Evolutionary conservation across 75 land plant genomes (phyloP).

Genomic region (Chamaecyparis obtusa): DNA sequence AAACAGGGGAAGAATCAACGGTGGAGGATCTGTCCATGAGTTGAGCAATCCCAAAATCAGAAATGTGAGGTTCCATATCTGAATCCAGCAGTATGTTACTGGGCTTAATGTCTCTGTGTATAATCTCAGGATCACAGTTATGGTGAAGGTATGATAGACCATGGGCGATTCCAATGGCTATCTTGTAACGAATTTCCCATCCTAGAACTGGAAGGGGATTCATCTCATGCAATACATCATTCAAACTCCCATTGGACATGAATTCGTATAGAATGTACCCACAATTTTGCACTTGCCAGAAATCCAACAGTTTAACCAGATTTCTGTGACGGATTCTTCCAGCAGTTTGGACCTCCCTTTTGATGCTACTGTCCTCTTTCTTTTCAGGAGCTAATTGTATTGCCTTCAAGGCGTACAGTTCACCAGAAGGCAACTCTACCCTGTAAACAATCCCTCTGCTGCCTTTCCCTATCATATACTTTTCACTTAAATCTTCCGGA

Average conservation of each 20-base stretch:
- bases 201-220: conserved; percentile 25
- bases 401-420: conserved; percentile 61
- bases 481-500: conserved; percentile 44
- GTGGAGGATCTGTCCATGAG: conserved; percentile 11
- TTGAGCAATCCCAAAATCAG: too few species aligned
- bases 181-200: conserved; percentile 53
- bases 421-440: conserved; percentile 33
- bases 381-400: conserved; percentile 20
- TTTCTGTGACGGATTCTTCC: conserved; percentile 66
- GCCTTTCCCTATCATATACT: conserved; percentile 58
- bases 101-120: too few species aligned
- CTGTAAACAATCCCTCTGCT: conserved; percentile 68
- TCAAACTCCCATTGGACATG: conserved; percentile 73
- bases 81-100: too few species aligned
- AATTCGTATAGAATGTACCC: conserved; percentile 63
- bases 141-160: conserved; percentile 77
- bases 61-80: too few species aligned
- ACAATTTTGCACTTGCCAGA: conserved; percentile 48
- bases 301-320: conserved; percentile 58
- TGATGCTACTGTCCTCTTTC: conserved; percentile 26
- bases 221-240: conserved; percentile 27
- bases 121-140: conserved; percentile 53
- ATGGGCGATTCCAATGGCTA: conserved; percentile 66
- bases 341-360: conserved; percentile 57
- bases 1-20: conserved; percentile 2